Base-by-base conservation (phyloP, 495 filamentous ascomycete species). In the Podospora didyma region DNA sequence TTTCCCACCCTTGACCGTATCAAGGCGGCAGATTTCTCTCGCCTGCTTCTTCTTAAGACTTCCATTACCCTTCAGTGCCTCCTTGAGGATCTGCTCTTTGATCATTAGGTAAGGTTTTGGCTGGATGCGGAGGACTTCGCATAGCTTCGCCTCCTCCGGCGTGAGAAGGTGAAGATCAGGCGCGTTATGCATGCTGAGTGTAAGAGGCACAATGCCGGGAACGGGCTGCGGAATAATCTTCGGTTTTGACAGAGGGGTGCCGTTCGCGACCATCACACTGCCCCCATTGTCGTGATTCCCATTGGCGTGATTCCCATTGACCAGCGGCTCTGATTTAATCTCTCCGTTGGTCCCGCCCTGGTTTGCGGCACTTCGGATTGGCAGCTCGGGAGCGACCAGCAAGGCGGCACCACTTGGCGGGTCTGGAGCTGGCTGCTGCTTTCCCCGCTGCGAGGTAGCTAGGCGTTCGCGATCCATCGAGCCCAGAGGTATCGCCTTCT, bases 51-150 rank as follows among this genome's bases (percentile, higher is more conserved):
- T 96, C 77, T 96, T 97, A 22, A 99, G 61, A 31, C 74, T 82
- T 2, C 94, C 94, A 26, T 91, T 90, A 49, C 85, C 83, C 70
- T 91, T 93, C 74, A 96, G 82, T 1, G 93, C 89, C 66, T 97
- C 92, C 65, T 88, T 89, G 46, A 97, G 70, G 35, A 96, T 71
- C 24, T 86, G 82, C 65, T 96, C 91, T 71, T 97, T 97, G 70
- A 99, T 92, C 61, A 89, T 89, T 34, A 96, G 66, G 67, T 96
- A 99, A 1, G 95, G 89, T 71, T 97, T 97, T 1, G 94, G 95
- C 69, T 90, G 85, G 34, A 97, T 70, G 28, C 89, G 83, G 5
- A 96, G 76, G 47, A 85, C 81, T 58, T 86, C 86, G 73, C 95
- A 97, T 3, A 99, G 73, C 64, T 96, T 89, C 1, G 79, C 75